Base-by-base conservation (phyloP, 768 basidiomycete species). In the Boletellus ananiceps region DNA sequence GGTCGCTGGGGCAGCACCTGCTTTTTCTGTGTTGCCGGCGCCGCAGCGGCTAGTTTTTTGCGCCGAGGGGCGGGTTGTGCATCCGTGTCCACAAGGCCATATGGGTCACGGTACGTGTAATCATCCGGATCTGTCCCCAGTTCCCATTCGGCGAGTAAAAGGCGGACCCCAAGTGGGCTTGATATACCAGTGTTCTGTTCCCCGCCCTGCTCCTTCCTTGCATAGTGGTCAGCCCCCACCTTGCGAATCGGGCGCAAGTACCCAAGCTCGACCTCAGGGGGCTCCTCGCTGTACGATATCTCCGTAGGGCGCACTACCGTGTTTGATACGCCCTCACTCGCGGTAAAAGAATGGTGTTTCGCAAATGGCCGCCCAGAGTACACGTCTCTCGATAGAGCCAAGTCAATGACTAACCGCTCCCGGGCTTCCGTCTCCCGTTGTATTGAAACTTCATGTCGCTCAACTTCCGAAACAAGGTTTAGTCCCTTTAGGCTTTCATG, bases 121-220 rank as follows among this genome's bases (percentile, higher is more conserved):
- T 73, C 60, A 2, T 70, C 64, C 4, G 80, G 78, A 62, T 81
- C 70, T 2, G 68, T 54, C 12, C 83, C 81, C 19, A 79, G 51
- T 43, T 79, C 73, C 88, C 88, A 91, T 37, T 86, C 84, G 48
- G 77, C 74, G 47, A 91, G 64, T 35, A 91, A 71, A 18, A 83
- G 70, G 25, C 83, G 74, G 9, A 84, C 81, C 3, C 84, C 84
- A 3, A 74, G 63, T 0, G 82, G 76, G 54, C 60, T 67, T 27
- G 61, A 60, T 16, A 74, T 54, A 23, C 55, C 50, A 12, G 50
- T 23, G 14, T 61, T 55, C 14, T 57, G 52, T 18, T 49, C 38
- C 5, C 36, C 18, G 5, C 57, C 58, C 25, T 44, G 57, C 11
- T 59, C 63, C 8, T 49, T 56, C 25, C 70, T 61, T 32, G 55